These are phyloP conservation scores for Clathrus columnatus DNA, from an alignment of 768 basidiomycete genomes.

Conservation along the genomic window DNA sequence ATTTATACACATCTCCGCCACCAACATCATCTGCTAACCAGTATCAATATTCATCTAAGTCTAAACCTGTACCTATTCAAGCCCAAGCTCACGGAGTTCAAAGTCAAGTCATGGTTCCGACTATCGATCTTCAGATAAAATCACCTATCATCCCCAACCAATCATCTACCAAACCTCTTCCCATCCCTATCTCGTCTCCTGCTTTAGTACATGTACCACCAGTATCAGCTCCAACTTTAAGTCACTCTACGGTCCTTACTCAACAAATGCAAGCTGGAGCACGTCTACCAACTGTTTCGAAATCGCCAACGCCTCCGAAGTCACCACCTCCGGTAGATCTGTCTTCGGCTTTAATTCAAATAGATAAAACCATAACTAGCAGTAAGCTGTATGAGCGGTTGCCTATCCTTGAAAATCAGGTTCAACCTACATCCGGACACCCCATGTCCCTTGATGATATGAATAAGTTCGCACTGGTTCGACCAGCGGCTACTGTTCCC, in stretches of 20 bases:
- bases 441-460: neutral
- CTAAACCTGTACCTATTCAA: neutral
- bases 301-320: neutral
- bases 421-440: neutral
- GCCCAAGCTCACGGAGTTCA: neutral
- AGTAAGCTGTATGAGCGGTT: neutral
- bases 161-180: neutral
- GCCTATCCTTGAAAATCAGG: neutral
- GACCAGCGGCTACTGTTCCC: neutral
- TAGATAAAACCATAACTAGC: neutral
- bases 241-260: neutral
- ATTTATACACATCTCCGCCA: neutral
- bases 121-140: neutral
- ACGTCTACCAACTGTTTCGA: neutral
- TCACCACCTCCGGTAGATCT: too few species aligned
- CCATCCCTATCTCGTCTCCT: neutral
- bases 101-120: neutral
- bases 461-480: neutral
- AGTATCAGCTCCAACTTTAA: neutral
- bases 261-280: neutral
- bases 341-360: neutral
- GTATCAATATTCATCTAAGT: neutral
- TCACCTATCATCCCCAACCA: neutral
- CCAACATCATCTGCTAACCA: neutral
- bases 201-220: neutral